Percentiles rank a stretch among this genome's conserved stretches.
These are phyloP conservation scores for Xerocomellus chrysenteron DNA, from an alignment of 768 basidiomycete species.

Conservation along the genomic window DNA sequence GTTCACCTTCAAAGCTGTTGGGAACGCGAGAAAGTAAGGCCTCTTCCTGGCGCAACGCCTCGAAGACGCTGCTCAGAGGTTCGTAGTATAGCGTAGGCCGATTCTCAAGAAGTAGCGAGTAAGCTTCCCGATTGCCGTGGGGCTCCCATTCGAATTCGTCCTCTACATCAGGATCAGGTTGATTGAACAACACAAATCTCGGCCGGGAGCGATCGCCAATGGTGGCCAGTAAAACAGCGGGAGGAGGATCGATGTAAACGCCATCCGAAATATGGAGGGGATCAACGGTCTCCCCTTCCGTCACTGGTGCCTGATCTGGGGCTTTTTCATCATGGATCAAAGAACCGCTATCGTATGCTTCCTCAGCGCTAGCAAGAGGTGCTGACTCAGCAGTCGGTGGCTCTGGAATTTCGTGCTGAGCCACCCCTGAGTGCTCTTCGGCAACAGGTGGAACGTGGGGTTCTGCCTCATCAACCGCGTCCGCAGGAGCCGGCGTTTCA, in stretches of 20 bases:
- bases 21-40: constrained; percentile 42
- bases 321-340: constrained; percentile 9
- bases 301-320: constrained; percentile 8
- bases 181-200: constrained; percentile 57
- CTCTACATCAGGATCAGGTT: constrained; percentile 38
- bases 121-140: constrained; percentile 19
- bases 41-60: constrained; percentile 66
- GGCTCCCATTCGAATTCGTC: constrained; percentile 18
- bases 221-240: constrained; percentile 55
- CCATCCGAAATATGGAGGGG: constrained; percentile 65
- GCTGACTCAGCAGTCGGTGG: constrained; percentile 10
- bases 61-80: constrained; percentile 66
- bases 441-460: not conserved
- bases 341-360: constrained; percentile 1
- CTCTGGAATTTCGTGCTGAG: constrained; percentile 11
- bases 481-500: constrained; percentile 5
- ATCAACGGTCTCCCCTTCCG: constrained; percentile 30
- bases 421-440: constrained; percentile 12
- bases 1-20: constrained; percentile 56
- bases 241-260: constrained; percentile 74
- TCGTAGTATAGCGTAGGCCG: constrained; percentile 77
- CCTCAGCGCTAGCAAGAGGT: constrained; percentile 4
- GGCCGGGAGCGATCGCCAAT: constrained; percentile 40
- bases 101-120: constrained; percentile 55
- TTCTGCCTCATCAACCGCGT: constrained; percentile 3